Evolutionary conservation across 805 yeast genomes (phyloP), one percentile per base, ranked within the genome.

Genomic region (Jamesozyma rosinii): DNA sequence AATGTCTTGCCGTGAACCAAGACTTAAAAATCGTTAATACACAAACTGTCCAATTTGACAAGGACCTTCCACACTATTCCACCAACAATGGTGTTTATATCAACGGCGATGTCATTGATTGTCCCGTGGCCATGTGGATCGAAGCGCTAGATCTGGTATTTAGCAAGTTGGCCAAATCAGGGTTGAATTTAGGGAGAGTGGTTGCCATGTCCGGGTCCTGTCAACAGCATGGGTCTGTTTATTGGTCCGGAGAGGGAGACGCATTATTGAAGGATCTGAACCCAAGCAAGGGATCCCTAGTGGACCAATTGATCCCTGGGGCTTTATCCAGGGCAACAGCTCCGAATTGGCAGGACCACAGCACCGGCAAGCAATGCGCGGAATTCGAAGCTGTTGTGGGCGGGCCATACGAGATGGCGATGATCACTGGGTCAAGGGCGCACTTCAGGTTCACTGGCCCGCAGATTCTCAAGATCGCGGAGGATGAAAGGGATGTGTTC

Each of bases 321-420:
- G 81, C 83, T 1, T 81, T 85, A 50, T 68, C 90, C 1, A 71
- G 78, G 51, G 67, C 71, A 5, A 70, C 70, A 34, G 81, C 94
- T 4, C 95, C 96, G 8, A 88, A 89, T 58, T 88, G 97, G 97
- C 97, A 88, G 63, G 96, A 88, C 57, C 95, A 86, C 57, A 81
- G 92, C 20, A 88, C 97, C 0, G 81, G 76, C 3, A 63, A 69
- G 18, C 95, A 88, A 58, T 70, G 84, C 44, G 56, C 66, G 24
- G 70, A 61, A 29, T 80, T 86, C 53, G 92, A 85, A 54, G 58
- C 59, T 1, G 67, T 67, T 1, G 74, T 74, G 10, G 88, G 84
- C 3, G 92, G 89, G 24, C 65, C 73, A 11, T 53, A 65, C 5
- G 49, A 51, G 10, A 65, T 88, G 55, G 88, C 94, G 6, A 53